These are phyloP conservation scores for Candida gorgasii DNA, from an alignment of 805 yeast genomes.

Conservation along the genomic window DNA sequence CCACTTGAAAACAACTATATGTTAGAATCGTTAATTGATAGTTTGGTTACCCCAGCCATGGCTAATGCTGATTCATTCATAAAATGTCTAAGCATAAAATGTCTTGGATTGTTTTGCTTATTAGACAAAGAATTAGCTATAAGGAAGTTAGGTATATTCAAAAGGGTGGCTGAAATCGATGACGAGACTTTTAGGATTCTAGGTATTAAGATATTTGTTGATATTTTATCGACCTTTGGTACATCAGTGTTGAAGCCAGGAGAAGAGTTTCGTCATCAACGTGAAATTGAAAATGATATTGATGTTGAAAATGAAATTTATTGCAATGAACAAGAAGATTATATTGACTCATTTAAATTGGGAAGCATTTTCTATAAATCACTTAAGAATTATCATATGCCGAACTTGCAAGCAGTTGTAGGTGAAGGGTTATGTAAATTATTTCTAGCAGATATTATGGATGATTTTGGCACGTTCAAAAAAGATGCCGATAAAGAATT, in stretches of 20 bases:
- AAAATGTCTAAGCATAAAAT: constrained; percentile 65
- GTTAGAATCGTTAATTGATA: constrained; percentile 67
- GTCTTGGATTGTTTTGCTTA: constrained; percentile 79
- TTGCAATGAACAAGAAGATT: constrained; percentile 9
- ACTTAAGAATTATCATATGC: constrained; percentile 55
- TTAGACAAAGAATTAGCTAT: constrained; percentile 63
- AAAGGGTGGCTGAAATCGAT: constrained; percentile 68
- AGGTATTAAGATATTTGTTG: constrained; percentile 72
- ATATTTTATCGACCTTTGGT: constrained; percentile 78
- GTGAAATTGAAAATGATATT: constrained; percentile 37
- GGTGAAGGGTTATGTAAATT: constrained; percentile 88
- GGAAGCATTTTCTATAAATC: constrained; percentile 71
- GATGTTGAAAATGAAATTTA: constrained; percentile 8
- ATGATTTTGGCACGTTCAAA: constrained; percentile 51
- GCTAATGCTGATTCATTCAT: constrained; percentile 24
- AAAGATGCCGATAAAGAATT: constrained; percentile 27
- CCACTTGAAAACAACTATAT: constrained; percentile 66
- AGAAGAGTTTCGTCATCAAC: constrained; percentile 5
- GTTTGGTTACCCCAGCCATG: constrained; percentile 79
- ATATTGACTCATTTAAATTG: constrained; percentile 61
- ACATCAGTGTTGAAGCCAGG: constrained; percentile 56
- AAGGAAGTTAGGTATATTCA: constrained; percentile 63
- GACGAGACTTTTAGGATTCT: constrained; percentile 60
- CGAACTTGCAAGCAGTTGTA: constrained; percentile 72
- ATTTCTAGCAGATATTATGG: constrained; percentile 71